Conservation (phyloP, 805 yeast species). For the Saccharomyces eubayanus region DNA sequence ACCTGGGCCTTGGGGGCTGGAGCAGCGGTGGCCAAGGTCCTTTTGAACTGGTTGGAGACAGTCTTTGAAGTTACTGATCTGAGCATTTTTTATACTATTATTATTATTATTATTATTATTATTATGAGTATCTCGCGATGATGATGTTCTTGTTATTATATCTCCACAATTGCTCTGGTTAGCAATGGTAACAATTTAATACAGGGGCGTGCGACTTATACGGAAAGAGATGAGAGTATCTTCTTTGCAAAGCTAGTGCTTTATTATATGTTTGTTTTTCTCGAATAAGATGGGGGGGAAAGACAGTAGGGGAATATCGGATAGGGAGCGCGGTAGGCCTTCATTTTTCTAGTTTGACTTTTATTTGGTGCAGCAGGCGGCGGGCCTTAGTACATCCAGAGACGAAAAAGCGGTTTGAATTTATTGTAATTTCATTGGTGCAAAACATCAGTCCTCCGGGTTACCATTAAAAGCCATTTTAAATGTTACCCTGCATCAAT, state of each 20-base stretch:
- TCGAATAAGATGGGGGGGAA: not conserved
- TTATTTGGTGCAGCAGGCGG: not conserved
- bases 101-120: too few relatives aligned
- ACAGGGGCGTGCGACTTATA: not conserved
- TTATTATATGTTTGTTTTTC: not conserved
- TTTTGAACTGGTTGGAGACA: not conserved
- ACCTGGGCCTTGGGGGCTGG: conserved; percentile 52
- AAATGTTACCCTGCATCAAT: not conserved
- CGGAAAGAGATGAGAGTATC: not conserved
- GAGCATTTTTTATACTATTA: not conserved
- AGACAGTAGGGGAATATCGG: not conserved
- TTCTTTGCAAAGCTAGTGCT: not conserved
- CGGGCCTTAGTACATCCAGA: not conserved
- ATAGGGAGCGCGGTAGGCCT: not conserved
- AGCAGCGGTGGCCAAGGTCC: conserved; percentile 1
- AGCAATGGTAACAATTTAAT: not conserved
- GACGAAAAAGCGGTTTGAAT: not conserved
- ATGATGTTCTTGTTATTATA: not conserved
- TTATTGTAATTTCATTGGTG: not conserved
- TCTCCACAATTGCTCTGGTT: not conserved
- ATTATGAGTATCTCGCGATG: not conserved
- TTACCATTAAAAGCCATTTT: not conserved
- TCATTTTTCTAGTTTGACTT: not conserved
- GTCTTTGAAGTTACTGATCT: not conserved
- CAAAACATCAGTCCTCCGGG: not conserved